Conservation (phyloP, 495 filamentous ascomycete genomes). For the Geopyxis carbonaria region DNA sequence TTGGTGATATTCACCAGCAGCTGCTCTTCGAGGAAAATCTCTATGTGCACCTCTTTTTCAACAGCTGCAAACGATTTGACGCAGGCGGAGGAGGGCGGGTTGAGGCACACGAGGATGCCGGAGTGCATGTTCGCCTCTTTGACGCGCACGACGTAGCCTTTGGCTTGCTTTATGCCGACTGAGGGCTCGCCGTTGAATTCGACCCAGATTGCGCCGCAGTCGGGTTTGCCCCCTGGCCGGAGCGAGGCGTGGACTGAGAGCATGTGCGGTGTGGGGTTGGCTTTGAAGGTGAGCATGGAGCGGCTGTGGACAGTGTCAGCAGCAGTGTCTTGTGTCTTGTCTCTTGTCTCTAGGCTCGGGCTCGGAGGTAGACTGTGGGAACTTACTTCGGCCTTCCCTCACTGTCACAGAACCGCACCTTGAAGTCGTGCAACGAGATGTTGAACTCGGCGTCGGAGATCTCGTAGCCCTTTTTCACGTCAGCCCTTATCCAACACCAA, state of each 20-base stretch:
- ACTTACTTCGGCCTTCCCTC: slow-evolving; percentile 38
- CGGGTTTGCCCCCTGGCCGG: slow-evolving; percentile 40
- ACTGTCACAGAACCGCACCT: slow-evolving; percentile 41
- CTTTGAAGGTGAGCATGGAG: slow-evolving; percentile 65
- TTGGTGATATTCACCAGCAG: slow-evolving; percentile 95
- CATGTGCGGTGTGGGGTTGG: slow-evolving; percentile 67
- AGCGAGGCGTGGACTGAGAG: slow-evolving; percentile 60
- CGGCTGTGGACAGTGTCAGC: slow-evolving; percentile 41
- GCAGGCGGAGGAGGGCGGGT: slow-evolving; percentile 66
- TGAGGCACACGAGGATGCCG: slow-evolving; percentile 71
- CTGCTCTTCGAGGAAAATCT: slow-evolving; percentile 90
- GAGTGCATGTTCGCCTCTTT: slow-evolving; percentile 60
- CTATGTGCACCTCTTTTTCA: slow-evolving; percentile 51
- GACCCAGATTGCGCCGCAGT: slow-evolving; percentile 80
- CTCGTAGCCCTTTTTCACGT: slow-evolving; percentile 97
- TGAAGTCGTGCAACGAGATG: slow-evolving; percentile 64
- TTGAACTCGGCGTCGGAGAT: slow-evolving; percentile 74
- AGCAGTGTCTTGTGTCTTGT: no score
- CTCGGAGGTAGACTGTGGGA: neutral
- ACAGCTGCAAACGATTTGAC: slow-evolving; percentile 62
- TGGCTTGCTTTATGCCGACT: slow-evolving; percentile 82
- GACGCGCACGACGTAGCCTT: slow-evolving; percentile 69
- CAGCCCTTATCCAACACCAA: slow-evolving; percentile 1
- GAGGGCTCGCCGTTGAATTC: slow-evolving; percentile 65
- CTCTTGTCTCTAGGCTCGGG: no score